Base-by-base conservation (phyloP, 148 eudicot species). In the Arctostaphylos glauca region DNA sequence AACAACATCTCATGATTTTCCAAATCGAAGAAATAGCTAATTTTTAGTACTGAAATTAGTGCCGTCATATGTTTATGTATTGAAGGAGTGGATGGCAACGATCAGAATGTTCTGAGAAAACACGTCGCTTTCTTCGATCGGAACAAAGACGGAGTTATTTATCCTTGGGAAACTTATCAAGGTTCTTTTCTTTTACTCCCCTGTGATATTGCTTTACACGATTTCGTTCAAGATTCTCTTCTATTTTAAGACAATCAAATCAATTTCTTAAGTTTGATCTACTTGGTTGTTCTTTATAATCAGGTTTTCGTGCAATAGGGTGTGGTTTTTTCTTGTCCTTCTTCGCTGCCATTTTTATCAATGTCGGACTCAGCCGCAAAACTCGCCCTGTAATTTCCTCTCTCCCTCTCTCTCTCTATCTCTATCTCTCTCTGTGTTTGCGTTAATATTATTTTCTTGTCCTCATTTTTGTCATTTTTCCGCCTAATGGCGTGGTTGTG, bases 291-390 rank as follows among this genome's bases (percentile, higher is more conserved):
- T 4, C 2, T 43, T 50, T 44, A 43, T n/a, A n/a, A n/a, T 49
- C 71, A 93, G 95, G 95, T 77, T 89, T 92, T 82, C 92, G 94
- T 21, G 91, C 93, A 74, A 93, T 93, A n/a, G 94, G 97, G 2
- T 76, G 88, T 74, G 93, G 91, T 18, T 8, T 90, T 23, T 12
- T 84, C 14, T 64, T 91, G 85, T 93, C 97, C 9, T 59, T 82
- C 3, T 76, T 76, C 8, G 90, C 92, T 9, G 89, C 91, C 18
- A 25, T 88, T 38, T 52, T 91, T 77, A 89, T 92, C 72, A 91
- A 92, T 74, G 62, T 88, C 7, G 90, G 90, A 4, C 92, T 92
- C 74, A 93, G 95, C 58, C 73, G 81, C 21, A 90, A 90, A 84
- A 92, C 93, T 49, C 76, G 81, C 23, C 82, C 84, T 31, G 81